Conservation (phyloP, 139 green algal species). For the Chlamydomonas incerta region DNA sequence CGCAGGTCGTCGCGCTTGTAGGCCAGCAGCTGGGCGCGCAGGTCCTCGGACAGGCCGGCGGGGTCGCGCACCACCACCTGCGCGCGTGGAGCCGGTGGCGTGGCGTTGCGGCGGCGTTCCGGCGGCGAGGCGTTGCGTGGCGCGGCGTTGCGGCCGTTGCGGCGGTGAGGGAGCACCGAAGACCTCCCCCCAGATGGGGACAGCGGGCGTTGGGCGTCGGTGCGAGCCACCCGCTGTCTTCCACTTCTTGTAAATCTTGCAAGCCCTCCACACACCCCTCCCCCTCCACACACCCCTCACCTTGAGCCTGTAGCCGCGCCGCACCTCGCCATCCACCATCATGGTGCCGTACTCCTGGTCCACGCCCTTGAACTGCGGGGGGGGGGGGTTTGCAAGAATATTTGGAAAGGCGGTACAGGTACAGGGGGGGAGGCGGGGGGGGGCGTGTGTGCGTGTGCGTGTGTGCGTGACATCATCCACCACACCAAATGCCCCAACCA, state of each 20-base stretch:
- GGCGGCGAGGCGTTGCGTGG: too few relatives aligned
- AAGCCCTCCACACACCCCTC: neutral
- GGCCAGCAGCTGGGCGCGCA: conserved; percentile 41
- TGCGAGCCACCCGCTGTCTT: too few relatives aligned
- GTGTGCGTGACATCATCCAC: too few relatives aligned
- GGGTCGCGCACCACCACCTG: conserved; percentile 32
- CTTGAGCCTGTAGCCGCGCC: conserved; percentile 38
- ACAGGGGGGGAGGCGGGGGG: too few relatives aligned
- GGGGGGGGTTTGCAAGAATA: neutral
- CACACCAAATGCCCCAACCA: too few relatives aligned
- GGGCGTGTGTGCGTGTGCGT: too few relatives aligned
- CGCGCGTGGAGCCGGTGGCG: neutral
- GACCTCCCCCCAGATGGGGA: too few relatives aligned
- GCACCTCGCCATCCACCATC: conserved; percentile 40
- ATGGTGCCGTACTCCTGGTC: conserved; percentile 43
- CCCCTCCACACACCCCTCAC: conserved; percentile 21
- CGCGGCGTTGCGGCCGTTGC: too few relatives aligned
- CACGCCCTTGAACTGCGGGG: conserved; percentile 25
- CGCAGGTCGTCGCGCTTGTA: conserved; percentile 53
- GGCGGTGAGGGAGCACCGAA: too few relatives aligned
- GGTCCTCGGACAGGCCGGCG: conserved; percentile 31
- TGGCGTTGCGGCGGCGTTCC: too few relatives aligned
- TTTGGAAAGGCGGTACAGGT: neutral
- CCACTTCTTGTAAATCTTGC: too few relatives aligned
- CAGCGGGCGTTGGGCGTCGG: too few relatives aligned